phyloP scores from a whole-genome alignment of 768 basidiomycete genomes.

The Boletus reticuloceps region DNA sequence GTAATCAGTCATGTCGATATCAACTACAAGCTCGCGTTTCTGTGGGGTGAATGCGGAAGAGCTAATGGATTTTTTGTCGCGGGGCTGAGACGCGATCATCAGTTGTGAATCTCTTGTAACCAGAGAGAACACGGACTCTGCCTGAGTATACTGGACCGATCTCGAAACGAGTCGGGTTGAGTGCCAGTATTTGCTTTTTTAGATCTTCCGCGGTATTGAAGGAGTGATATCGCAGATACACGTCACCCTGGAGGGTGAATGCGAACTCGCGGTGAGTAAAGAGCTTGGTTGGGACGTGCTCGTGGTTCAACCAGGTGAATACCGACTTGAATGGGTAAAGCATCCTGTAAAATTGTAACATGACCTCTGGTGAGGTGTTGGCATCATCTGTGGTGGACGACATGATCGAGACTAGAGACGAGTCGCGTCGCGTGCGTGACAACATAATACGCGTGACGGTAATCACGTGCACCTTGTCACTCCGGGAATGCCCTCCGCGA shows the following conservation, averaged over 20 bases:
- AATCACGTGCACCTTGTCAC: slow-evolving; percentile 11
- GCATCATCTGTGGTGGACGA: slow-evolving; percentile 13
- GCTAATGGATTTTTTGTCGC: slow-evolving; percentile 82
- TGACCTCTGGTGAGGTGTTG: slow-evolving; percentile 54
- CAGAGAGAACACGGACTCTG: slow-evolving; percentile 53
- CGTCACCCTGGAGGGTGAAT: slow-evolving; percentile 87
- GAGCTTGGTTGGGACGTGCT: slow-evolving; percentile 70
- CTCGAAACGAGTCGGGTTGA: slow-evolving; percentile 93
- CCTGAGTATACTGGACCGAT: slow-evolving; percentile 93
- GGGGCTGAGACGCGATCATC: slow-evolving; percentile 51
- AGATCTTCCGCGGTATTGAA: slow-evolving; percentile 84
- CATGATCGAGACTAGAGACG: background rate
- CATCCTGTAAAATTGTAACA: slow-evolving; percentile 81
- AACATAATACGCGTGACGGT: slow-evolving; percentile 13
- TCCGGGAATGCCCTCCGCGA: too few species aligned
- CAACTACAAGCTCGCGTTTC: slow-evolving; percentile 93
- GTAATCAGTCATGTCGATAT: slow-evolving; percentile 99
- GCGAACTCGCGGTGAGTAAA: slow-evolving; percentile 96
- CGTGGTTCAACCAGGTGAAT: slow-evolving; percentile 94
- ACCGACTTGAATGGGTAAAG: slow-evolving; percentile 95
- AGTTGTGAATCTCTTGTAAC: background rate
- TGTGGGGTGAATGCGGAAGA: slow-evolving; percentile 67
- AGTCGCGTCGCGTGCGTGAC: slow-evolving; percentile 12
- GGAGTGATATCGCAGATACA: slow-evolving; percentile 94
- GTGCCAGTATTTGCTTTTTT: slow-evolving; percentile 80